Evolutionary conservation across 257 asterid species (phyloP), one percentile per base, ranked within the genome.

Genomic region (Haberlea rhodopensis): DNA sequence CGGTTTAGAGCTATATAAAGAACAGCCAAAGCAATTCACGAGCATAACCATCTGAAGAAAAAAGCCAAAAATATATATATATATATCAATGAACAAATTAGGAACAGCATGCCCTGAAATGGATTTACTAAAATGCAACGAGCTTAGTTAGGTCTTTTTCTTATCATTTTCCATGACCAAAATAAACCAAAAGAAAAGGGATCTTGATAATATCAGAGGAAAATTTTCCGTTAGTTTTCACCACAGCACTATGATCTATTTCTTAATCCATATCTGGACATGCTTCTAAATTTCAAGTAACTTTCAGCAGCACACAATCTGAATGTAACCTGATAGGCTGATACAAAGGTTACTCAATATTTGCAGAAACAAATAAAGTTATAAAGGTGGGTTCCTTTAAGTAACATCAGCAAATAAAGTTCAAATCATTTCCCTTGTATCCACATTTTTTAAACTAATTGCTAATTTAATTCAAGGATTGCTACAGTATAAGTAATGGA

Each of bases 381-480:
- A 15, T 43, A 13, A 15, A 13, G 49, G 49, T 5, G 7, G 19
- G 19, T 43, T 43, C 15, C 49, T 43, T 40, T 40, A 40, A 40
- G 15, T 43, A 43, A 43, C 19, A 13, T 43, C 49, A 43, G 18
- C 20, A 43, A 37, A 43, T 43, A 43, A 43, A 15, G 49, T 15
- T 43, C 49, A 43, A 43, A 15, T 15, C 2, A 4, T 43, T 43
- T 43, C 3, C 19, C 49, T 43, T 43, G 4, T 43, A 43, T 40
- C 48, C 48, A 40, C 48, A 40, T 40, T 10, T 10, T 34, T 9
- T 34, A 40, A n/a, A 5, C 34, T 16, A 15, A 8, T 26, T 20
- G 26, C 45, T 60, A 70, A 61, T 57, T 26, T 52, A 57, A 56
- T 25, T 49, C 43, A 9, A 64, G 62, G 59, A 40, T 54, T 40